A percentile compares a stretch with the other conserved stretches of the same genome.
phyloP scores from a whole-genome alignment of 75 land plant species.

The Gnetum montanum region DNA sequence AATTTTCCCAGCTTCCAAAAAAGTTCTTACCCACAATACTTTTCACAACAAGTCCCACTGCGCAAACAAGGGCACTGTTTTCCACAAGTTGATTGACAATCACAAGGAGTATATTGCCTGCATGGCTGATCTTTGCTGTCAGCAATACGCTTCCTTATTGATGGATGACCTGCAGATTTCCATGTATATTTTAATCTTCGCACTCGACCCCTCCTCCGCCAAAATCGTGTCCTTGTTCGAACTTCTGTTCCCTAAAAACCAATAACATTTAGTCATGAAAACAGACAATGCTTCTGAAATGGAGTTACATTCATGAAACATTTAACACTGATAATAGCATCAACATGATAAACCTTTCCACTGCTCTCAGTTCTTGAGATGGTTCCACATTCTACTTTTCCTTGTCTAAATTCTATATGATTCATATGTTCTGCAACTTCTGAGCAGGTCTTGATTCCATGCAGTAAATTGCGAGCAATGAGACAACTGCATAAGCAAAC shows the following conservation, averaged over 20 bases:
- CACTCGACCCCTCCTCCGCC: constrained; percentile 66
- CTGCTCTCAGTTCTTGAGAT: constrained; percentile 26
- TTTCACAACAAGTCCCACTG: constrained; percentile 97
- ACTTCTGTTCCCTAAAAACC: constrained; percentile 44
- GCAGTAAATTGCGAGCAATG: constrained; percentile 79
- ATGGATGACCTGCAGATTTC: constrained; percentile 87
- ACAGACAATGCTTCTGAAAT: too few species aligned
- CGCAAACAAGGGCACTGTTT: constrained; percentile 74
- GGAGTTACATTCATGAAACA: too few species aligned
- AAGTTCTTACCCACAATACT: constrained; percentile 99
- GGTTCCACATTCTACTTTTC: constrained; percentile 29
- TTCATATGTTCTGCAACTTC: constrained; percentile 73
- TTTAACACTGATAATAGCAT: constrained; percentile 25
- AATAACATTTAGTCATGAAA: too few species aligned
- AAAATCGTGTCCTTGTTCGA: constrained; percentile 60
- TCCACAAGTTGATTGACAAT: constrained; percentile 80
- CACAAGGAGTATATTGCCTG: constrained; percentile 88
- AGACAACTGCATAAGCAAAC: constrained; percentile 54
- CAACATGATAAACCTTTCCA: constrained; percentile 32
- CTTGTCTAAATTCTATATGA: constrained; percentile 18
- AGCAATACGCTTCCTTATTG: constrained; percentile 62
- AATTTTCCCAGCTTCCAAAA: too few species aligned
- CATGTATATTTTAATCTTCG: constrained; percentile 89
- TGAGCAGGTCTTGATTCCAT: constrained; percentile 80
- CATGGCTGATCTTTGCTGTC: constrained; percentile 91